Evolutionary conservation across 2,329 filamentous ascomycete genomes (phyloP).

Genomic region (Anthostomella pinea): DNA sequence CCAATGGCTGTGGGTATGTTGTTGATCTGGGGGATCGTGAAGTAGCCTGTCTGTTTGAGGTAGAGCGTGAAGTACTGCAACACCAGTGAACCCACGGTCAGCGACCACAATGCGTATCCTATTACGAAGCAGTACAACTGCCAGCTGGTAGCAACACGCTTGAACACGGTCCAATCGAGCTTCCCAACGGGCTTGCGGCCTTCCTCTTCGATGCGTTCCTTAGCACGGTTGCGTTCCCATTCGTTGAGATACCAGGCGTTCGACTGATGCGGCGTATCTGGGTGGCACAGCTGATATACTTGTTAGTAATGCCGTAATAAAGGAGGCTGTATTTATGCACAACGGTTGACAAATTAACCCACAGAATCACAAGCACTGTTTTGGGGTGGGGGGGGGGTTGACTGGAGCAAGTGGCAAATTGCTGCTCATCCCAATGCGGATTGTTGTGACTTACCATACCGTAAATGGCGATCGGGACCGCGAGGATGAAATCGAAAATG

Average conservation of each 20-base stretch:
- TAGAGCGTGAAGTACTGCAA: constrained; percentile 42
- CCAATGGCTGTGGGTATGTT: constrained; percentile 43
- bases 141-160: constrained; percentile 40
- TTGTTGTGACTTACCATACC: constrained; percentile 7
- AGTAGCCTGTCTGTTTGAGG: constrained; percentile 35
- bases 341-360: no score
- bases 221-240: constrained; percentile 62
- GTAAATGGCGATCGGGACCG: constrained; percentile 12
- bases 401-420: no score
- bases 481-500: constrained; percentile 38
- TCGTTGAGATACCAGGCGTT: constrained; percentile 42
- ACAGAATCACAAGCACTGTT: no score
- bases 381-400: no score
- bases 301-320: not conserved
- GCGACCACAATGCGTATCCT: constrained; percentile 38
- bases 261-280: constrained; percentile 43
- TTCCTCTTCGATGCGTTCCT: constrained; percentile 64
- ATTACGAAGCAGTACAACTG: constrained; percentile 43
- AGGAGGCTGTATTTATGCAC: no score
- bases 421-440: no score
- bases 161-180: constrained; percentile 35
- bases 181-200: constrained; percentile 37
- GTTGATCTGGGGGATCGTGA: constrained; percentile 40
- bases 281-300: constrained; percentile 31
- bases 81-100: constrained; percentile 38